Evolutionary conservation across 495 filamentous ascomycete species (phyloP).

Genomic region (Endocarpon pusillum): DNA sequence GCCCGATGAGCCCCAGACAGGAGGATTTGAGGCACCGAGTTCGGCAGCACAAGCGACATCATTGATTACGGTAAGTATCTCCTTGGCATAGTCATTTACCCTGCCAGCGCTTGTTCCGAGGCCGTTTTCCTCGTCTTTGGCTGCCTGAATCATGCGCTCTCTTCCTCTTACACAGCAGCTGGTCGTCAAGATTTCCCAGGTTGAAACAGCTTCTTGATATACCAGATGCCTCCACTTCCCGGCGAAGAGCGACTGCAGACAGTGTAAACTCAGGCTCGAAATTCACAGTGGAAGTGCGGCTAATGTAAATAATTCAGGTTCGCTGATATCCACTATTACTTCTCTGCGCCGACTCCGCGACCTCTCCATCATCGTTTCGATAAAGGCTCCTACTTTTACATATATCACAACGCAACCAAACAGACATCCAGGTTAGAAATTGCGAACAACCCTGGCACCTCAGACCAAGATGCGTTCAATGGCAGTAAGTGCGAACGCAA

Average conservation of each 20-base stretch:
- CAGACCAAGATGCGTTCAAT: slow-evolving; percentile 80
- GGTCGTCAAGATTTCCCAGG: slow-evolving; percentile 1
- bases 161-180: slow-evolving; percentile 1
- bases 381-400: slow-evolving; percentile 74
- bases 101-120: no score
- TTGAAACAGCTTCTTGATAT: slow-evolving; percentile 6
- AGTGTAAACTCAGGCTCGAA: slow-evolving; percentile 39
- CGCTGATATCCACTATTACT: slow-evolving; percentile 81
- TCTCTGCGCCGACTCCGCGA: slow-evolving; percentile 48
- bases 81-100: no score
- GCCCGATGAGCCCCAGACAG: no score
- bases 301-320: slow-evolving; percentile 35
- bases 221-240: slow-evolving; percentile 52
- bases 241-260: slow-evolving; percentile 68
- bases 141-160: no score
- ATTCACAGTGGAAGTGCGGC: not conserved
- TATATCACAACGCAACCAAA: slow-evolving; percentile 57
- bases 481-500: slow-evolving; percentile 49
- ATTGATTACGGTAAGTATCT: no score
- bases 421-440: slow-evolving; percentile 61
- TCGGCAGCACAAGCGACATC: no score
- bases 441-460: slow-evolving; percentile 70
- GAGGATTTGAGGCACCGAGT: no score
- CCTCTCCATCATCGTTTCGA: slow-evolving; percentile 76
- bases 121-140: no score